A percentile compares a stretch with the other conserved stretches of the same genome.
These are phyloP conservation scores for Penicillium pancosmium DNA, from an alignment of 495 filamentous ascomycete genomes.

Conservation along the genomic window DNA sequence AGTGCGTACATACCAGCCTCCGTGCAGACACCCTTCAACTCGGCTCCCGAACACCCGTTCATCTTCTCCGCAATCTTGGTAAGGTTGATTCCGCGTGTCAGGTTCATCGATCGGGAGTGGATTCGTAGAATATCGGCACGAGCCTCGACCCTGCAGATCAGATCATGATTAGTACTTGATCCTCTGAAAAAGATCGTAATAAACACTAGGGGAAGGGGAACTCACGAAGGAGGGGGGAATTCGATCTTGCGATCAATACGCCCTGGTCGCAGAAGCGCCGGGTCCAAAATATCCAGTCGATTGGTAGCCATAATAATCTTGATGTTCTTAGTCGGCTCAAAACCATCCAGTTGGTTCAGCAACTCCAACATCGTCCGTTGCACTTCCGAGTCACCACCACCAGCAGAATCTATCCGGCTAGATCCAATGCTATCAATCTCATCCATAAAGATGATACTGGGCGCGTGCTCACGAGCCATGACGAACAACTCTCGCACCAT, in stretches of 20 bases:
- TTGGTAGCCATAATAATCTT: conserved; percentile 99
- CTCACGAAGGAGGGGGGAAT: conserved; percentile 90
- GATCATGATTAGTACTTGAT: conserved; percentile 18
- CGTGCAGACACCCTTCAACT: conserved; percentile 96
- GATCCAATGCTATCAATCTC: conserved; percentile 99
- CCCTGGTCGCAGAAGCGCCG: conserved; percentile 88
- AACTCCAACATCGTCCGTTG: conserved; percentile 99
- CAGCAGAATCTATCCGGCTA: conserved; percentile 92
- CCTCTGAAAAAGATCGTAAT: no score
- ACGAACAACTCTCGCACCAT: conserved; percentile 99
- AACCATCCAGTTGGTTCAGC: conserved; percentile 97
- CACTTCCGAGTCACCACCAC: conserved; percentile 97
- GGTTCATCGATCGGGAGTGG: conserved; percentile 95
- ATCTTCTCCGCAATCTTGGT: conserved; percentile 99
- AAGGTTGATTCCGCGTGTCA: conserved; percentile 96
- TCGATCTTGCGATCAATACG: conserved; percentile 99
- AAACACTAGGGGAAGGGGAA: conserved; percentile 1
- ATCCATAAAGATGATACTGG: conserved; percentile 99
- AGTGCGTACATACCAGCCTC: conserved; percentile 98
- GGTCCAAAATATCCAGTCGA: conserved; percentile 94
- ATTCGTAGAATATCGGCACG: conserved; percentile 97
- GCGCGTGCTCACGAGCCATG: conserved; percentile 98
- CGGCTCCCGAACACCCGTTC: conserved; percentile 97
- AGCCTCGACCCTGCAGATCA: conserved; percentile 70
- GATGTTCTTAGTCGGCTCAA: conserved; percentile 99